These are phyloP conservation scores for Colletotrichum viniferum DNA, from an alignment of 2,329 filamentous ascomycete genomes.

Conservation along the genomic window DNA sequence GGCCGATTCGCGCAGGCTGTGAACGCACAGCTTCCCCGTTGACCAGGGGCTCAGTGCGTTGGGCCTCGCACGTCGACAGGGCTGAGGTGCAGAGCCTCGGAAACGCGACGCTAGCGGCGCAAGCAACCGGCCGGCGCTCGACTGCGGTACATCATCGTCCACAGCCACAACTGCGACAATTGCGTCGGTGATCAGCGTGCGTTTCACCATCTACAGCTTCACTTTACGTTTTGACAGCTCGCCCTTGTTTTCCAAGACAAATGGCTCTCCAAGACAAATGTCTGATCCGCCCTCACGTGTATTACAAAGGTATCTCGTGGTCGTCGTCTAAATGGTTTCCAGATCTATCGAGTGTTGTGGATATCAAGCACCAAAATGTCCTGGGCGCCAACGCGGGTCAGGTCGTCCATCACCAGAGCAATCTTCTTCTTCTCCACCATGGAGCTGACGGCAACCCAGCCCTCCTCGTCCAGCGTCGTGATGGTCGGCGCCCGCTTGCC, in stretches of 20 bases:
- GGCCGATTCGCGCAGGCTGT: background rate
- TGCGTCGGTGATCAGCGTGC: background rate
- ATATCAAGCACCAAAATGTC: slow-evolving; percentile 89
- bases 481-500: slow-evolving; percentile 93
- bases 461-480: slow-evolving; percentile 84
- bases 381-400: slow-evolving; percentile 76
- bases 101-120: slow-evolving; percentile 1
- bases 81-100: slow-evolving; percentile 8
- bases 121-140: background rate
- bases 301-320: slow-evolving; percentile 6
- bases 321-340: background rate
- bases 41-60: background rate
- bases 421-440: slow-evolving; percentile 93
- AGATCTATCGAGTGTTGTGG: slow-evolving; percentile 70
- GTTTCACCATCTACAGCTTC: background rate
- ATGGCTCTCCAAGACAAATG: background rate
- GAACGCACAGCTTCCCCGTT: background rate
- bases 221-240: background rate
- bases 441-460: slow-evolving; percentile 91
- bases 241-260: background rate
- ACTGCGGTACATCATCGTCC: background rate
- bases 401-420: slow-evolving; percentile 84
- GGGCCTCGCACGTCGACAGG: background rate
- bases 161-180: slow-evolving; percentile 8
- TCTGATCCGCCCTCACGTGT: background rate